These are phyloP conservation scores for Floccularia luteovirens DNA, from an alignment of 768 basidiomycete species.

Conservation along the genomic window DNA sequence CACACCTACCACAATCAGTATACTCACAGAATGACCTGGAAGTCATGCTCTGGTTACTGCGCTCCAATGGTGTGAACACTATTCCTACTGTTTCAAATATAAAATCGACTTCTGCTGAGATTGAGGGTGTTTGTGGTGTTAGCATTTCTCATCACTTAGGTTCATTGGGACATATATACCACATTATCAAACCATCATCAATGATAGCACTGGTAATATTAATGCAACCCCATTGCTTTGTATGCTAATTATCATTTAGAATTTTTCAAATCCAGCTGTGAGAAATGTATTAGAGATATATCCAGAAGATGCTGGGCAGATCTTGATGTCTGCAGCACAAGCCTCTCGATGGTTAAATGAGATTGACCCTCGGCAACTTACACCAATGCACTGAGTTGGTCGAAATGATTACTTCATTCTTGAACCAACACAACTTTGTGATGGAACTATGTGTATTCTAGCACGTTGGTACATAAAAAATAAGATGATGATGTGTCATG, in stretches of 20 bases:
- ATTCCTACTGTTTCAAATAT: background rate
- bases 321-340: background rate
- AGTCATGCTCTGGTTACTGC: background rate
- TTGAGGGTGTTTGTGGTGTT: background rate
- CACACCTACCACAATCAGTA: background rate
- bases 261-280: background rate
- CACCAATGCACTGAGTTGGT: background rate
- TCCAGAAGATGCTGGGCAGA: background rate
- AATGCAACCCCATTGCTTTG: background rate
- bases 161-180: background rate
- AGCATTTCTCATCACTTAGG: background rate
- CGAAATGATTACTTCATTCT: background rate
- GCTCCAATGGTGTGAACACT: background rate
- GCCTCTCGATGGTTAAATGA: background rate
- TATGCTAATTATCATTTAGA: background rate
- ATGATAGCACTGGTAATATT: background rate
- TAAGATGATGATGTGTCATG: background rate
- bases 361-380: background rate
- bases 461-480: background rate
- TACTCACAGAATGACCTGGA: background rate
- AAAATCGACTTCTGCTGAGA: background rate
- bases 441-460: background rate
- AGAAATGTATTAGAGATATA: background rate
- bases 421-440: background rate
- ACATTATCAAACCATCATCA: background rate